A percentile compares a stretch with the other conserved stretches of the same genome.
phyloP scores from a whole-genome alignment of 2,329 filamentous ascomycete species.

The Exophiala sideris region DNA sequence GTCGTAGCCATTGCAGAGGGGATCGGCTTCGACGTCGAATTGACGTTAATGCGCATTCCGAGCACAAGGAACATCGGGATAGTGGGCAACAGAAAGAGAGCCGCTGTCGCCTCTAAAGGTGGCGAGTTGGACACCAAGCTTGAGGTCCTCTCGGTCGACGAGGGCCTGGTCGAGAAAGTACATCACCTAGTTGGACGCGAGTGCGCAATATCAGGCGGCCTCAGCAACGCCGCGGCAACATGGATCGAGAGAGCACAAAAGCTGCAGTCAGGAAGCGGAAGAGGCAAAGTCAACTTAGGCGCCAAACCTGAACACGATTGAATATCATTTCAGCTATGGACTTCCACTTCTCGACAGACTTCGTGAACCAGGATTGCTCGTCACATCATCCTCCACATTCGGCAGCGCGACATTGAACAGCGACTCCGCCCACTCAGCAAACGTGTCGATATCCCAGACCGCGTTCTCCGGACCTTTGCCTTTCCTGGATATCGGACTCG shows the following conservation, averaged over 20 bases:
- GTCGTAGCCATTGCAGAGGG: conserved; percentile 65
- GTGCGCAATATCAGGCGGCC: conserved; percentile 42
- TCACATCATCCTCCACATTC: conserved; percentile 30
- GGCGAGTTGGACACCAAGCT: background rate
- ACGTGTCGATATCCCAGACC: conserved; percentile 63
- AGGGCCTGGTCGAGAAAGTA: conserved; percentile 59
- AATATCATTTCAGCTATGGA: conserved; percentile 5
- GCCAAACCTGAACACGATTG: background rate
- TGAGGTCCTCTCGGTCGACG: conserved; percentile 37
- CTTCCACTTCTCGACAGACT: conserved; percentile 26
- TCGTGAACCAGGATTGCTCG: conserved; percentile 28
- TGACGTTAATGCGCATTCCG: conserved; percentile 83
- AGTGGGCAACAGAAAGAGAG: conserved; percentile 57
- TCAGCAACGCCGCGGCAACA: conserved; percentile 42
- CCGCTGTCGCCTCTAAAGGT: background rate
- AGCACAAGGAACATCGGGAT: conserved; percentile 85
- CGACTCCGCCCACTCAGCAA: conserved; percentile 59
- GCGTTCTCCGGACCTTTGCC: conserved; percentile 61
- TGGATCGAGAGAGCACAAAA: conserved; percentile 53
- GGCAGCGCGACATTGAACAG: conserved; percentile 49
- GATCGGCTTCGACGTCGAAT: conserved; percentile 73
- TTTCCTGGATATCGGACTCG: conserved; percentile 43
- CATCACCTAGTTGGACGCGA: conserved; percentile 59
- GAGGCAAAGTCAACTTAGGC: conserved; percentile 33
- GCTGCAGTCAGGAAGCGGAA: conserved; percentile 45